These are phyloP conservation scores for Suillus spraguei DNA, from an alignment of 768 basidiomycete species.

Conservation along the genomic window DNA sequence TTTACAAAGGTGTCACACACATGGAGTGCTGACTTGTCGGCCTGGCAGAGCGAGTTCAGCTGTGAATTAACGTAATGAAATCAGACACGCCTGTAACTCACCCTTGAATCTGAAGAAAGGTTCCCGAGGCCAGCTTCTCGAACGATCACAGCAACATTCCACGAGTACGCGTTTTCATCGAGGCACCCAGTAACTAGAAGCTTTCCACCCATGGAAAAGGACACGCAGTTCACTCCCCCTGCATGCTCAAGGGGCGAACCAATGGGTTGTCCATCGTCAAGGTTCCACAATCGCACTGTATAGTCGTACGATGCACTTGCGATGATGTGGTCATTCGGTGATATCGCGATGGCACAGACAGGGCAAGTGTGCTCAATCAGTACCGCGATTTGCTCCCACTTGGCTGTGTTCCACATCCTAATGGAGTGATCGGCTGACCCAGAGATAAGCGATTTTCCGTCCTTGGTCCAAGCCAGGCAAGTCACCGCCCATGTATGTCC, in stretches of 20 bases:
- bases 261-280: neutral
- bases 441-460: neutral
- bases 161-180: neutral
- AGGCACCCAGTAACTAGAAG: neutral
- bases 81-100: neutral
- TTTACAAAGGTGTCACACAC: no score
- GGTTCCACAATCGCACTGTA: neutral
- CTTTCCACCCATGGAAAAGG: neutral
- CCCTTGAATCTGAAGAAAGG: neutral
- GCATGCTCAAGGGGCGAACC: neutral
- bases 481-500: neutral
- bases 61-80: neutral
- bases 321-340: neutral
- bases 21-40: no score
- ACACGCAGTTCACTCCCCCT: neutral
- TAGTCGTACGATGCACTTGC: neutral
- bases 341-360: neutral
- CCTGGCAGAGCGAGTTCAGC: neutral
- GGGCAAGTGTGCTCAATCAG: rapidly evolving
- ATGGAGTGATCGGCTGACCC: neutral
- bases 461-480: neutral
- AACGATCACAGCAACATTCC: neutral
- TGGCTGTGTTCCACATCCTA: neutral
- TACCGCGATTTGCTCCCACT: neutral
- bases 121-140: rapidly evolving